Base-by-base conservation (phyloP, 306 rosid species). In the Calophaca sinica region DNA sequence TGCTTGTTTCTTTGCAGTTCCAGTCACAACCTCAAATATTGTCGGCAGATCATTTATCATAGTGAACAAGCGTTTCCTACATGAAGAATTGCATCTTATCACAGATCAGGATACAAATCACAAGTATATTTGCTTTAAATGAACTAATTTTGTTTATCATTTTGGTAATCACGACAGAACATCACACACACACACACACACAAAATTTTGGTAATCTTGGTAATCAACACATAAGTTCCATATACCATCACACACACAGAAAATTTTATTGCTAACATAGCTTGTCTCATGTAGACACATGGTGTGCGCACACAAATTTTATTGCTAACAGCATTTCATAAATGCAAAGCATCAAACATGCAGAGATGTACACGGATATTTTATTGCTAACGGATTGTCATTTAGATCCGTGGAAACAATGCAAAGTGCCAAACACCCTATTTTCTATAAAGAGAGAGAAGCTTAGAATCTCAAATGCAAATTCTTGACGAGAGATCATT, bases 31-130 rank as follows among this genome's bases (percentile, higher is more conserved):
- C 85, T 90, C 96, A 77, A 74, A 86, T 60, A 90, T 72, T 6
- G 96, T 84, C 0, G 96, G 96, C 66, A 84, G 64, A 77, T 90
- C 93, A 81, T 90, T 90, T 73, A 88, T 88, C 89, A 84, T 68
- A 60, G 77, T 63, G 83, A 90, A 90, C 58, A 90, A 86, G 20
- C 87, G 90, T 48, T 81, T 83, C 85, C 93, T 88, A 83, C 68
- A 63, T 36, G 42, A 84, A 51, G 58, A 74, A 59, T 72, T 29
- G 20, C 69, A 61, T 35, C 38, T 12, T 2, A 68, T 55, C 52
- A 68, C 26, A 35, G 36, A 57, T 4, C 36, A 54, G 33, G 48
- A 59, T 48, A 48, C 9, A 73, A 52, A 59, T 33, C 29, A 62
- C 48, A 14, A 7, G 44, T 58, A 60, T 28, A 50, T 31, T 57